These are phyloP conservation scores for Leccinum longicurvipes DNA, from an alignment of 768 basidiomycete species.

Conservation along the genomic window DNA sequence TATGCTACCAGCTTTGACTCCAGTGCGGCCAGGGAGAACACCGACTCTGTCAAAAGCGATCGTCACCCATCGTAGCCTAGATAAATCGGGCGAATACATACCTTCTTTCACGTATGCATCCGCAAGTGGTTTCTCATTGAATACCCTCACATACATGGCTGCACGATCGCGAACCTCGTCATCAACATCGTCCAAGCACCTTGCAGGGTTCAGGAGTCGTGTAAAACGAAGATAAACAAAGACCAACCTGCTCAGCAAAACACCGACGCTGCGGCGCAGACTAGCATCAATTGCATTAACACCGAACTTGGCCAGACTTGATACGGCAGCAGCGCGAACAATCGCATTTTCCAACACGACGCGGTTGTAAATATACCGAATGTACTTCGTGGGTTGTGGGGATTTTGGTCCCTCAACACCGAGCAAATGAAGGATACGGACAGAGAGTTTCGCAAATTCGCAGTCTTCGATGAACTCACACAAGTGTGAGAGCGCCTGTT, in stretches of 20 bases:
- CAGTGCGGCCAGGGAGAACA: slow-evolving; percentile 85
- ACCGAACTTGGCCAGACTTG: slow-evolving; percentile 95
- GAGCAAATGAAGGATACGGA: slow-evolving; percentile 91
- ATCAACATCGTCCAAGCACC: slow-evolving; percentile 96
- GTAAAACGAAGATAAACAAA: neutral
- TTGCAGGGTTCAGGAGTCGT: slow-evolving; percentile 28
- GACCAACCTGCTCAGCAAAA: slow-evolving; percentile 76
- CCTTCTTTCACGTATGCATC: slow-evolving; percentile 92
- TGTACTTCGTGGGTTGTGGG: slow-evolving; percentile 96
- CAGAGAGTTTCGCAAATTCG: slow-evolving; percentile 98
- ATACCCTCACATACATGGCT: slow-evolving; percentile 85
- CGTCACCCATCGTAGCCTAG: neutral
- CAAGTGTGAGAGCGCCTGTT: slow-evolving; percentile 94
- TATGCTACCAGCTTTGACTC: slow-evolving; percentile 93
- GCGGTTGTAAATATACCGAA: slow-evolving; percentile 99
- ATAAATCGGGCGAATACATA: slow-evolving; percentile 31
- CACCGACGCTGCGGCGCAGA: slow-evolving; percentile 81
- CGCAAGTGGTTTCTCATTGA: slow-evolving; percentile 76
- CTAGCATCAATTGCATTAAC: slow-evolving; percentile 77
- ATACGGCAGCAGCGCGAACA: slow-evolving; percentile 93
- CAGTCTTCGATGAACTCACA: slow-evolving; percentile 99
- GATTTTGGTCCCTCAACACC: slow-evolving; percentile 96
- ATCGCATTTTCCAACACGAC: slow-evolving; percentile 98
- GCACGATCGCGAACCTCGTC: slow-evolving; percentile 99
- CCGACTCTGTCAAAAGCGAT: slow-evolving; percentile 63